Percentiles rank a stretch among this genome's conserved stretches.
Evolutionary conservation across 306 rosid genomes (phyloP).

Genomic region (Rubus parviflorus): DNA sequence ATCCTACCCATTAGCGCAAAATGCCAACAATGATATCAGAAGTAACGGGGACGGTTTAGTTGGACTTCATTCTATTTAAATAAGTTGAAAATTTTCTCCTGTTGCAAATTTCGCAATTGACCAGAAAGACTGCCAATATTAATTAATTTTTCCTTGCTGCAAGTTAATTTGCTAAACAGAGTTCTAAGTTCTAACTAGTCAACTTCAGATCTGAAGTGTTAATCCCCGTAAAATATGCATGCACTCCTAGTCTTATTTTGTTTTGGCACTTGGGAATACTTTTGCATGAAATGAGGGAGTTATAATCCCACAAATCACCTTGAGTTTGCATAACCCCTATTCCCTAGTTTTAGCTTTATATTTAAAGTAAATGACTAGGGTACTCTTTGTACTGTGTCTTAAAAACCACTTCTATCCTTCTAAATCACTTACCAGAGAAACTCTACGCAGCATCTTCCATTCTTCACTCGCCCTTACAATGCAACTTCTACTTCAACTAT

Average conservation of each 20-base stretch:
- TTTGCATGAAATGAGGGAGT: background rate
- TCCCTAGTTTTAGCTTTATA: background rate
- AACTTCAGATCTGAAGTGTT: background rate
- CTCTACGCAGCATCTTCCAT: background rate
- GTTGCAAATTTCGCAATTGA: background rate
- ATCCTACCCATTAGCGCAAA: background rate
- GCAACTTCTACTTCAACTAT: background rate
- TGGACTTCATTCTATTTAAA: background rate
- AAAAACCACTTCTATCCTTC: background rate
- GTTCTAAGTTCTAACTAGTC: background rate
- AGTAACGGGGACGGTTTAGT: background rate
- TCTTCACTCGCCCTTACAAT: background rate
- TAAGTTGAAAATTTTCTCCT: background rate
- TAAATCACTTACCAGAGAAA: background rate
- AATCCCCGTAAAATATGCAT: background rate
- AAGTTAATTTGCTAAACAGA: background rate
- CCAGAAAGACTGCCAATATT: background rate
- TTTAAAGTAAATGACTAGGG: background rate
- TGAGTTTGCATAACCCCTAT: background rate
- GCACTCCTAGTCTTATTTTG: background rate
- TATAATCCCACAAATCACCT: background rate
- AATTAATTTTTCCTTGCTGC: background rate
- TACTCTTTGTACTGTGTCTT: background rate
- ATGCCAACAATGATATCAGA: background rate
- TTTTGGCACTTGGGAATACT: background rate